Conservation (phyloP, 2,329 filamentous ascomycete genomes). For the Madurella fahalii region DNA sequence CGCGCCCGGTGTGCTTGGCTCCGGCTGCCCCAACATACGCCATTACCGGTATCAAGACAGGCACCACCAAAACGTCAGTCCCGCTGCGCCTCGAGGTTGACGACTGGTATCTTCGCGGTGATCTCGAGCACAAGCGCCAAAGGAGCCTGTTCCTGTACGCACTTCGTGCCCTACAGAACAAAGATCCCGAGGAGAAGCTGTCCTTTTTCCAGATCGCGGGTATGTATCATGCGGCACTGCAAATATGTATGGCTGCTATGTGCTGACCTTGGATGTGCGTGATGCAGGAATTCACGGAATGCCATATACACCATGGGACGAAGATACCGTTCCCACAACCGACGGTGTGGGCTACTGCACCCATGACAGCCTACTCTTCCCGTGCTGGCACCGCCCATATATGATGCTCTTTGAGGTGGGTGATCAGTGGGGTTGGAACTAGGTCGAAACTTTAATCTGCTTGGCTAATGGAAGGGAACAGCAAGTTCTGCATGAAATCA, state of each 20-base stretch:
- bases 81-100: constrained; percentile 6
- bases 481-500: constrained; percentile 4
- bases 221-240: no score
- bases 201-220: constrained; percentile 8
- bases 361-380: neutral
- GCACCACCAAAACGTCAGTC: neutral
- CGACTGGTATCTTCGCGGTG: neutral
- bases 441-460: no score
- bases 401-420: constrained; percentile 2
- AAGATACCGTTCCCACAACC: neutral
- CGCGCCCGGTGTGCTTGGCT: no score
- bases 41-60: constrained; percentile 1
- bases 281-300: constrained; percentile 2
- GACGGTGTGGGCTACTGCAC: constrained; percentile 3
- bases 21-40: no score
- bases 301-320: constrained; percentile 1
- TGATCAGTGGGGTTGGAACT: no score
- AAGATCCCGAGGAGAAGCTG: neutral
- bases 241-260: no score
- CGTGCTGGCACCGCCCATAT: constrained; percentile 6
- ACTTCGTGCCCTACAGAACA: neutral
- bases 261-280: no score
- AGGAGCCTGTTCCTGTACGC: constrained; percentile 3
- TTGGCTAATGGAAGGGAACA: neutral
- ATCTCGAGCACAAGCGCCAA: neutral